Conservation (phyloP, 2,329 filamentous ascomycete genomes). For the Chaetomium globosum region DNA sequence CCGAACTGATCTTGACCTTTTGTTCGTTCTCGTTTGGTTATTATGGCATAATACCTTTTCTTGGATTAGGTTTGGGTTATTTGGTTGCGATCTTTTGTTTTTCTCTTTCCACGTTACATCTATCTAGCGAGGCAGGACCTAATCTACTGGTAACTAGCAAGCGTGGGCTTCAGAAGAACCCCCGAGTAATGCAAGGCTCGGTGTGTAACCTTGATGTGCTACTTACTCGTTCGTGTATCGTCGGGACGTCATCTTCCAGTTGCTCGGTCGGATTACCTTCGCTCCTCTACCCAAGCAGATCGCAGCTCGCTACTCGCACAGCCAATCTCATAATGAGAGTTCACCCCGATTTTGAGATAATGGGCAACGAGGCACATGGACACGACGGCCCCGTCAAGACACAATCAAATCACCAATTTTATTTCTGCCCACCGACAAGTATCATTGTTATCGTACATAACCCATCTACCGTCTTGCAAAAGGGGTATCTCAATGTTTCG, state of each 20-base stretch:
- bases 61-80: not conserved
- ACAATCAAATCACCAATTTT: conserved; percentile 7
- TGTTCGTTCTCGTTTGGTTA: not conserved
- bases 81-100: not conserved
- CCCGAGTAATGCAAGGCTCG: too few relatives aligned
- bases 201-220: too few relatives aligned
- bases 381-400: not conserved
- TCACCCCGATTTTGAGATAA: not conserved
- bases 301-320: too few relatives aligned
- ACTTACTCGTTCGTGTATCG: not conserved
- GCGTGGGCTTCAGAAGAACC: not conserved
- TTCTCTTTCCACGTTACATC: not conserved
- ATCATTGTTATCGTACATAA: conserved; percentile 20
- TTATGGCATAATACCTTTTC: not conserved
- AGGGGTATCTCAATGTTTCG: conserved; percentile 30
- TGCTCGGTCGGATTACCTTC: too few relatives aligned
- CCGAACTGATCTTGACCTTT: not conserved
- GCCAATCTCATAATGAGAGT: not conserved
- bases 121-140: not conserved
- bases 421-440: not conserved
- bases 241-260: not conserved
- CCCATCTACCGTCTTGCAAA: conserved; percentile 28
- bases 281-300: too few relatives aligned
- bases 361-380: not conserved
- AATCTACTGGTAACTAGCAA: not conserved